Percentiles rank a stretch among this genome's conserved stretches.
These are phyloP conservation scores for Epichloe gansuensis DNA, from an alignment of 2,329 filamentous ascomycete genomes.

Conservation along the genomic window DNA sequence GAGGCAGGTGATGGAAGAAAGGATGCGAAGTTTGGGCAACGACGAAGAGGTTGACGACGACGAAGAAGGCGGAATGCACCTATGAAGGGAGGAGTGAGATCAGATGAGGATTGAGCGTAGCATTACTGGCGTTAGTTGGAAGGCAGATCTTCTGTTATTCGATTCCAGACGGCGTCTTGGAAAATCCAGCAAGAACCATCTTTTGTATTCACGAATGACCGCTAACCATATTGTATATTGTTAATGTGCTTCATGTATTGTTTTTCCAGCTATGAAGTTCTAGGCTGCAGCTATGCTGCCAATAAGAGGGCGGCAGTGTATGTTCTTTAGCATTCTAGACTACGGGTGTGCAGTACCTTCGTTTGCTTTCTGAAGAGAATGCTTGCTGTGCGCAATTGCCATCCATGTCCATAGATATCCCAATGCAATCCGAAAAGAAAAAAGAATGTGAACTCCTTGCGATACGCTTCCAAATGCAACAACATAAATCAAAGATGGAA, in stretches of 20 bases:
- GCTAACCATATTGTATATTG: too few species aligned
- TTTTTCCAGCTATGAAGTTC: background rate
- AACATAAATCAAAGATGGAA: constrained; percentile 7
- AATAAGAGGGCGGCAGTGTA: background rate
- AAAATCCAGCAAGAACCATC: too few species aligned
- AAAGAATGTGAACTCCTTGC: constrained; percentile 6
- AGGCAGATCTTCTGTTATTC: background rate
- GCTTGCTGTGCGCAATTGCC: background rate
- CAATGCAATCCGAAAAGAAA: constrained; percentile 4
- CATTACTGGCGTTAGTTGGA: constrained; percentile 1
- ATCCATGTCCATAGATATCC: background rate
- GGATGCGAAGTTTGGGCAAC: constrained; percentile 32
- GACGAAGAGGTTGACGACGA: constrained; percentile 25
- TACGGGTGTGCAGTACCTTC: background rate
- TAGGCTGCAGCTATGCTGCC: background rate
- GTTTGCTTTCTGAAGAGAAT: background rate
- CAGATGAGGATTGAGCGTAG: background rate
- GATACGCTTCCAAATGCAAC: constrained; percentile 6
- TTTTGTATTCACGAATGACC: too few species aligned
- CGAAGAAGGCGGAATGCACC: constrained; percentile 47
- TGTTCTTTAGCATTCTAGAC: background rate
- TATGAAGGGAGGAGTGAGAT: constrained; percentile 24
- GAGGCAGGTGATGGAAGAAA: constrained; percentile 40
- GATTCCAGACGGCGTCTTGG: background rate
- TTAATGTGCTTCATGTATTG: background rate